Evolutionary conservation across 164 flowering plant species (phyloP).

Genomic region (Vitis cinerea): DNA sequence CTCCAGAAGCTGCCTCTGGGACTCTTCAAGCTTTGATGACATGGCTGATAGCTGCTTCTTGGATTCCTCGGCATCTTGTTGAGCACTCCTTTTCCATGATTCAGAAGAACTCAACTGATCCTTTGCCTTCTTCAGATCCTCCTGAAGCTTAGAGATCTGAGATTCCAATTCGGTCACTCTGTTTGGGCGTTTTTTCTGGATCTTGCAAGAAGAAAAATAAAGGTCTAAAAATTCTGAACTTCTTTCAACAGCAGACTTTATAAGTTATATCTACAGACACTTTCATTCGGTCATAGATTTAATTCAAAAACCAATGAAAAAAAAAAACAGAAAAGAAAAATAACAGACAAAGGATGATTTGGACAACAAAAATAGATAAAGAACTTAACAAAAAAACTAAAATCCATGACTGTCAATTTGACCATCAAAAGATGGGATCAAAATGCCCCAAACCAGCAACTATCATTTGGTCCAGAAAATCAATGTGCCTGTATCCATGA

Average conservation of each 20-base stretch:
- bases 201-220: slow-evolving; percentile 9
- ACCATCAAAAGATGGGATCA: no score
- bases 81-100: slow-evolving; percentile 51
- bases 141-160: slow-evolving; percentile 64
- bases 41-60: slow-evolving; percentile 54
- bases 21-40: slow-evolving; percentile 58
- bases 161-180: slow-evolving; percentile 68
- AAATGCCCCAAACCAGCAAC: neutral
- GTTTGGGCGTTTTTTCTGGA: slow-evolving; percentile 73
- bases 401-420: no score
- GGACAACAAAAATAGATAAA: no score
- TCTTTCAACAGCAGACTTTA: neutral
- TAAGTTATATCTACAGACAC: no score
- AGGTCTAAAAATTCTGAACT: neutral
- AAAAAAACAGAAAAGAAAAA: no score
- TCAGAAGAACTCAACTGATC: slow-evolving; percentile 65
- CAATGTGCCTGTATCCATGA: neutral
- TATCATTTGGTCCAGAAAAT: neutral
- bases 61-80: slow-evolving; percentile 74
- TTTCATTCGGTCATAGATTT: no score
- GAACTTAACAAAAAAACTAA: no score
- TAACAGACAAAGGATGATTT: no score
- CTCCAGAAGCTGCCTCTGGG: slow-evolving; percentile 50
- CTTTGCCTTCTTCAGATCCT: slow-evolving; percentile 65
- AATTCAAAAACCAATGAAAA: no score